These are phyloP conservation scores for Chloroidium sp. DNA, from an alignment of 163 green algal genomes.

Conservation along the genomic window DNA sequence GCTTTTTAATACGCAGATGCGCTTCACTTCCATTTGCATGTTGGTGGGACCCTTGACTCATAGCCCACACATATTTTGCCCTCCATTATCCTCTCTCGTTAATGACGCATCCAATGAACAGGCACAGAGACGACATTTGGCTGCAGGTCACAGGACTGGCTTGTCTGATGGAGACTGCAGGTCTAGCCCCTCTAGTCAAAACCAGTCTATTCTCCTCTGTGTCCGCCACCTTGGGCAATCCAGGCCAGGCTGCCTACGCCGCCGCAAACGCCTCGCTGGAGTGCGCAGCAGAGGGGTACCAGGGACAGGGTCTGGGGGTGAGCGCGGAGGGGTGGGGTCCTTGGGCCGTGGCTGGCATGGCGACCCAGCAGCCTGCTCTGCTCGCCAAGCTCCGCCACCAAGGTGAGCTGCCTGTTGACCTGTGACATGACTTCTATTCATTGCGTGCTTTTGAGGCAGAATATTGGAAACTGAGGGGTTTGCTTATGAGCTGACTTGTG, in stretches of 20 bases:
- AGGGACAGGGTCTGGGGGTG: neutral
- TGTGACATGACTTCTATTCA: neutral
- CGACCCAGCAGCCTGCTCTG: neutral
- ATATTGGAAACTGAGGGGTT: too few species aligned
- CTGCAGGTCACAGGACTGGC: too few species aligned
- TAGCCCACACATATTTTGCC: too few species aligned
- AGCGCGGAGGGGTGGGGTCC: constrained; percentile 9
- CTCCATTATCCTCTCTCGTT: too few species aligned
- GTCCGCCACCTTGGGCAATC: constrained; percentile 59
- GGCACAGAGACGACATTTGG: too few species aligned
- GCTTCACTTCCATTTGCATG: too few species aligned
- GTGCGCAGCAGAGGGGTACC: neutral
- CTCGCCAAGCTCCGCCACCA: constrained; percentile 4
- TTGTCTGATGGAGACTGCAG: too few species aligned
- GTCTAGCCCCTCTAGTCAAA: too few species aligned
- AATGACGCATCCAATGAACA: too few species aligned
- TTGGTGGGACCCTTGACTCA: too few species aligned
- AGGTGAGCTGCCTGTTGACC: constrained; percentile 8
- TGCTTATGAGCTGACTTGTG: too few species aligned
- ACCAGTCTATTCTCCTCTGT: constrained; percentile 67
- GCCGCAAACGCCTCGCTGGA: constrained; percentile 74
- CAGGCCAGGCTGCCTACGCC: constrained; percentile 78
- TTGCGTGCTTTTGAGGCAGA: neutral
- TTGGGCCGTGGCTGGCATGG: constrained; percentile 24
- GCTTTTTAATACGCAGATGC: too few species aligned